Base-by-base conservation (phyloP, 257 asterid species). In the Scutellaria baicalensis region DNA sequence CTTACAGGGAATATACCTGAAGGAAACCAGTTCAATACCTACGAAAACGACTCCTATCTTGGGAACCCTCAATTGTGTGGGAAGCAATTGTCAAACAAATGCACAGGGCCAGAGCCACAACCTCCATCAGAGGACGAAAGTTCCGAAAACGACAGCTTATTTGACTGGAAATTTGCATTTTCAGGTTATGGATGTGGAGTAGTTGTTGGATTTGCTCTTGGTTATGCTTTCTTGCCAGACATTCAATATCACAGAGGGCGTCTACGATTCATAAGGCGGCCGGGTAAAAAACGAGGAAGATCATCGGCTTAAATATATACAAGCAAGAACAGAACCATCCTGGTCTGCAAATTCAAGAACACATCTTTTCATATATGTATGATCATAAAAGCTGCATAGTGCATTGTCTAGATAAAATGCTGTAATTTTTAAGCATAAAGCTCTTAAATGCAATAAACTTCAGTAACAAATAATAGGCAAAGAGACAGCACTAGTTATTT, bases 1-100 rank as follows among this genome's bases (percentile, higher is more conserved):
- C 72, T 66, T 18, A 66, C 50, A 39, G 78, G 78, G 36, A 58
- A 13, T 21, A 55, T 73, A 9, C 78, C 73, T 5, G 50, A 17
- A 21, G 78, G 73, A 11, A 43, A 73, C 66, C 78, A 73, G 68
- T 73, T 73, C 57, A 38, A 66, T 17, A 66, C 78, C 45, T 74
- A 9, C 63, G 6, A 43, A n/a, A 74, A 58, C 8, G 64, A 66
- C 59, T 66, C 78, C 12, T 74, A 74, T 59, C 36, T 48, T 20
- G 69, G 74, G 54, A 74, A 74, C 50, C 3, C 9, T 21, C 68
- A 61, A 23, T 58, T 74, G 74, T 74, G 78, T 20, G 78, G 78
- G 67, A 57, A 14, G 63, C 74, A 74, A 59, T 40, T 66, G 69
- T 21, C 78, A 39, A 74, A 48, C 52, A 66, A 54, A 59, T 74